Evolutionary conservation across 768 basidiomycete species (phyloP).

Genomic region (Tulasnella sp.): DNA sequence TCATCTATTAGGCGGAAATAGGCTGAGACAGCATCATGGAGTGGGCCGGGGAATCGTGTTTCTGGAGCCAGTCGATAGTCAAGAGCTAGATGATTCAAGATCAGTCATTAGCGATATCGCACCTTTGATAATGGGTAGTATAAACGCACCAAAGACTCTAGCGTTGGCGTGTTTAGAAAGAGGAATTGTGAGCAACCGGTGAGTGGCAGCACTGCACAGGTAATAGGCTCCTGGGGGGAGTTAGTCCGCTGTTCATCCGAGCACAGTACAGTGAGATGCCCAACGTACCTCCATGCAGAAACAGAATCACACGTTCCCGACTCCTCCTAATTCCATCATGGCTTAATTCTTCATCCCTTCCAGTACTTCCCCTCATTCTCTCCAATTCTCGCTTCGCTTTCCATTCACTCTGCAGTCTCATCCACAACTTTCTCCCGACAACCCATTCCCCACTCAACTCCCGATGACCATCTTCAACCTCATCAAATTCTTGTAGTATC

Average conservation of each 20-base stretch:
- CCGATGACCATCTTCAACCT: conserved; percentile 52
- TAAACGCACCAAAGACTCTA: conserved; percentile 67
- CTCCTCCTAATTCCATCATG: conserved; percentile 15
- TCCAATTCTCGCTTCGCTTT: conserved; percentile 41
- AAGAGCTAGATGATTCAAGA: conserved; percentile 41
- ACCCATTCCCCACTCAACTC: conserved; percentile 95
- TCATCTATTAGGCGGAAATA: conserved; percentile 83
- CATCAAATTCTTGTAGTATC: conserved; percentile 63
- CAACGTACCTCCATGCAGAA: conserved; percentile 75
- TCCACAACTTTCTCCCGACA: conserved; percentile 86
- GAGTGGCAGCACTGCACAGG: conserved; percentile 78
- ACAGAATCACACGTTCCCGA: conserved; percentile 70
- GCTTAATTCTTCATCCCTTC: conserved; percentile 6
- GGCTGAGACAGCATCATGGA: conserved; percentile 71
- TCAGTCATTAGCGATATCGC: neutral
- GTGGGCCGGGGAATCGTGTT: conserved; percentile 81
- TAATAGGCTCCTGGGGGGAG: conserved; percentile 68
- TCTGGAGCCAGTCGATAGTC: conserved; percentile 96
- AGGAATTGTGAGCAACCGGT: conserved; percentile 80
- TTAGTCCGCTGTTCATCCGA: neutral
- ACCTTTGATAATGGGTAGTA: neutral
- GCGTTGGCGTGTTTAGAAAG: conserved; percentile 79
- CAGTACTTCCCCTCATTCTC: conserved; percentile 7
- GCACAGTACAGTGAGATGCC: neutral
- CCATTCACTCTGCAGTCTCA: conserved; percentile 71